These are phyloP conservation scores for Malassezia caprae DNA, from an alignment of 1,284 basidiomycete species.

Conservation along the genomic window DNA sequence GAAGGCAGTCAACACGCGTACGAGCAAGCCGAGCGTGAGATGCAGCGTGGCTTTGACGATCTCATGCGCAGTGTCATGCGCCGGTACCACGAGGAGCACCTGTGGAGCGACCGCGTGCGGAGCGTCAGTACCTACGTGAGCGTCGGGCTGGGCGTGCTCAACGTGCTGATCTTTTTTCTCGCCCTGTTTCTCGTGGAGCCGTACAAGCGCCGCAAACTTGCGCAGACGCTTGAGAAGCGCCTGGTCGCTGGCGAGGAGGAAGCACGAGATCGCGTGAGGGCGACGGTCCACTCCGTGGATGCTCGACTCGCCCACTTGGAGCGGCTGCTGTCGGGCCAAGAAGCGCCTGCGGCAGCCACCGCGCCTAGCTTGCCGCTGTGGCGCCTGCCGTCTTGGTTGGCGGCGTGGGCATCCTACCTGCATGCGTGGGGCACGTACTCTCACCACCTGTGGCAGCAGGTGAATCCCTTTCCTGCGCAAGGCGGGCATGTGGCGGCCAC, in stretches of 20 bases:
- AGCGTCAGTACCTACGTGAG: conserved; percentile 36
- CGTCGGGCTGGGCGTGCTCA: conserved; percentile 32
- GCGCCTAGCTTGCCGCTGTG: neutral
- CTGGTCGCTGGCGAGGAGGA: conserved; percentile 31
- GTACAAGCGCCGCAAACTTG: conserved; percentile 43
- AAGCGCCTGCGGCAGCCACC: neutral
- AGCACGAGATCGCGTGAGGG: conserved; percentile 19
- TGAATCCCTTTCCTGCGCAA: conserved; percentile 3
- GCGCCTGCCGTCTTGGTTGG: neutral
- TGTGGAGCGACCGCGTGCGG: conserved; percentile 41
- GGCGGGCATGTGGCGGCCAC: conserved; percentile 2
- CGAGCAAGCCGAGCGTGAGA: conserved; percentile 26
- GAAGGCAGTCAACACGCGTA: conserved; percentile 23
- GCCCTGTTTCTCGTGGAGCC: conserved; percentile 45
- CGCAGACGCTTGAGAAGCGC: conserved; percentile 38
- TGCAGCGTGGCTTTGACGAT: conserved; percentile 34
- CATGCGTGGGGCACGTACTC: neutral
- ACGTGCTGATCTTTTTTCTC: conserved; percentile 38
- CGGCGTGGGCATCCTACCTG: neutral
- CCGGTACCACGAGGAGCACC: conserved; percentile 44
- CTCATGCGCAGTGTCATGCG: conserved; percentile 37
- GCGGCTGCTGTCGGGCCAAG: neutral
- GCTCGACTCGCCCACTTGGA: conserved; percentile 12
- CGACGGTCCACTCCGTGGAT: conserved; percentile 23
- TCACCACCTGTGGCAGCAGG: neutral